Base-by-base conservation (phyloP, 2,329 filamentous ascomycete species). In the Ramularia endophylla region DNA sequence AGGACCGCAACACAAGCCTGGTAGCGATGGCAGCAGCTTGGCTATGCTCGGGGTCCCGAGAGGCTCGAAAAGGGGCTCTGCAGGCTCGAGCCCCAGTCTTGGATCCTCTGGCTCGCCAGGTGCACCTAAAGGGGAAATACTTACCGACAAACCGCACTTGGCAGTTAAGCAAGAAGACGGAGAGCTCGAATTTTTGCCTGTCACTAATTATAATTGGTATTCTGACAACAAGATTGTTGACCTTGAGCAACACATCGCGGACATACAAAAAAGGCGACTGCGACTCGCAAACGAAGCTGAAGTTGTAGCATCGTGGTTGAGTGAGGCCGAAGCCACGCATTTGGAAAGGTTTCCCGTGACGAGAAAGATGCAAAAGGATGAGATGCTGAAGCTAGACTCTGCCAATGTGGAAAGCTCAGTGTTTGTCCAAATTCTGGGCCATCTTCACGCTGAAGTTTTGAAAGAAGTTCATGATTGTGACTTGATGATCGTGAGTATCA, bases 301-400 rank as follows among this genome's bases (percentile, higher is more conserved):
- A 30, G 5, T 44, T 8, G 8, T 49, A 1, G 41, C 38, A 38
- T 35, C 38, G 4, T 47, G 43, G 40, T 41, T 50, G 5, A 41
- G 43, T 8, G 36, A 47, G 8, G 41, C 43, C 31, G 47, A 47
- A 19, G 35, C 40, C 5, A 30, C 44, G 16, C 44, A 36, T 18
- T 44, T 25, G 22, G 22, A 25, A 25, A 25, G 11, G 22, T 25
- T 25, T 11, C 22, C 22, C 22, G 22, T 25, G 22, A 25, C 22
- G 22, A 47, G 35, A 44, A 44, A 27, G 15, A 9, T 11, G 9
- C 12, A 9, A 31, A 5, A 27, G 38, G 19, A 13, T 17, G n/a
- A 27, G 19, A 13, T 17, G n/a, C 17, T 3, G 20, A 18, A 29
- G 19, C 22, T 13, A 12, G 15, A 9, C 12, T 17, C 4, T 29